Evolutionary conservation across 805 yeast species (phyloP).

Genomic region (Kuraishia molischiana): DNA sequence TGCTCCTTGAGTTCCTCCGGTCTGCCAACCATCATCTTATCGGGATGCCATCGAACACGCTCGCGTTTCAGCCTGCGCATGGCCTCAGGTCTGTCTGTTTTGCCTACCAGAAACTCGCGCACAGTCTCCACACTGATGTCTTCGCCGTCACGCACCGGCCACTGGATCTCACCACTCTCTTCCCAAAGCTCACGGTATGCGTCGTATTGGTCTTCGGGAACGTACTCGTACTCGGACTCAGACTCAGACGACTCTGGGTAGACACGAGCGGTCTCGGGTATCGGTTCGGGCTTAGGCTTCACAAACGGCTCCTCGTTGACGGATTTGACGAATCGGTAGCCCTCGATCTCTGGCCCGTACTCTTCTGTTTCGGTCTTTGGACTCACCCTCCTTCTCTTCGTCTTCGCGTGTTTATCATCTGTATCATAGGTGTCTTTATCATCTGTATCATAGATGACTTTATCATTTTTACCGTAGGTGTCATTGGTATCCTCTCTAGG

Average conservation of each 20-base stretch:
- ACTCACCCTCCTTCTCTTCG: constrained; percentile 2
- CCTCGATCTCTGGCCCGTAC: constrained; percentile 28
- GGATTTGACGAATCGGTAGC: constrained; percentile 32
- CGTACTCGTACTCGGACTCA: constrained; percentile 1
- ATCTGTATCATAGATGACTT: no score
- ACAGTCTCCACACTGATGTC: constrained; percentile 11
- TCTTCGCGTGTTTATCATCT: not conserved
- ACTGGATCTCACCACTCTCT: constrained; percentile 9
- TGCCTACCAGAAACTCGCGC: constrained; percentile 7
- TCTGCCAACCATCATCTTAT: constrained; percentile 34
- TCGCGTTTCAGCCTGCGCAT: constrained; percentile 29
- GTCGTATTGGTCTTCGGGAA: constrained; percentile 9
- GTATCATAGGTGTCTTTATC: no score
- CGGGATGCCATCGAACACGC: constrained; percentile 66
- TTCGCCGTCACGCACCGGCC: constrained; percentile 21
- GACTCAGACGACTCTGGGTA: constrained; percentile 3
- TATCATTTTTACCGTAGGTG: no score
- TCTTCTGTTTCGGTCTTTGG: no score
- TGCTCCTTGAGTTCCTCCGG: constrained; percentile 5
- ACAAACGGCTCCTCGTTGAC: constrained; percentile 4
- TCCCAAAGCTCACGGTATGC: constrained; percentile 20
- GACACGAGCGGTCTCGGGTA: constrained; percentile 5
- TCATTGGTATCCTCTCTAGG: no score
- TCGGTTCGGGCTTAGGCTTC: not conserved
- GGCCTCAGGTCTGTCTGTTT: constrained; percentile 5